These are phyloP conservation scores for Phytophthora hybrid DNA, from an alignment of 352 stramenopile species.

Conservation along the genomic window DNA sequence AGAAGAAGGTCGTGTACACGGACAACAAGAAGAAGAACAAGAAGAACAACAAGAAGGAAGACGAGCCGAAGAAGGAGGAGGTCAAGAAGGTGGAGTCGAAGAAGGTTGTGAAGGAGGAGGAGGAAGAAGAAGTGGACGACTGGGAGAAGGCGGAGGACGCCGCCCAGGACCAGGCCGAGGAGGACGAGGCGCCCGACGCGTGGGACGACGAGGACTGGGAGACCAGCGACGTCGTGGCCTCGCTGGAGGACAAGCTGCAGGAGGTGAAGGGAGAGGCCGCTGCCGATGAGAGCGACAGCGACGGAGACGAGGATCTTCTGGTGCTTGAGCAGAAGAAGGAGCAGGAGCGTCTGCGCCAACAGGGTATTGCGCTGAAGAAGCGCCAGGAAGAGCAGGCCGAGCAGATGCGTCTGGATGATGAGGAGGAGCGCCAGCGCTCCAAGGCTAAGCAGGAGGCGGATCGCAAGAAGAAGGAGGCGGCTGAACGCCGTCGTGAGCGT, in stretches of 20 bases:
- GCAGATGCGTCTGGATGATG: constrained; percentile 65
- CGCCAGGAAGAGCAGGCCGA: constrained; percentile 90
- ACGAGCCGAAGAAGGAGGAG: constrained; percentile 47
- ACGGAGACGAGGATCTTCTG: constrained; percentile 95
- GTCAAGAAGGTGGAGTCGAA: constrained; percentile 43
- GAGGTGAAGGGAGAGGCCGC: constrained; percentile 49
- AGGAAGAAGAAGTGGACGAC: constrained; percentile 79
- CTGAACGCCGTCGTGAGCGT: constrained; percentile 69
- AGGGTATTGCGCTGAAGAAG: constrained; percentile 96
- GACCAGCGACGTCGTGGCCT: constrained; percentile 77
- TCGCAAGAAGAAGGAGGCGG: constrained; percentile 84
- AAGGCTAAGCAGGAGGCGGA: constrained; percentile 89
- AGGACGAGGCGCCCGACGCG: constrained; percentile 75
- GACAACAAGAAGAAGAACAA: constrained; percentile 91
- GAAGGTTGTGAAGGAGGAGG: constrained; percentile 47
- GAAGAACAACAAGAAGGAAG: constrained; percentile 54
- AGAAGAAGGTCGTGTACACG: constrained; percentile 93
- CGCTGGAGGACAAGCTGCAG: constrained; percentile 83
- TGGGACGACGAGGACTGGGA: constrained; percentile 91
- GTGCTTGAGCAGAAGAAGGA: constrained; percentile 96
- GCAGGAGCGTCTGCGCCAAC: constrained; percentile 90
- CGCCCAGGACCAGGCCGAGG: constrained; percentile 49
- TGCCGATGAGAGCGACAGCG: constrained; percentile 54
- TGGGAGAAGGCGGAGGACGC: constrained; percentile 65
- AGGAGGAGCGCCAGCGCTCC: constrained; percentile 75